Evolutionary conservation across 768 basidiomycete genomes (phyloP).

Genomic region (Termitomyces sp.): DNA sequence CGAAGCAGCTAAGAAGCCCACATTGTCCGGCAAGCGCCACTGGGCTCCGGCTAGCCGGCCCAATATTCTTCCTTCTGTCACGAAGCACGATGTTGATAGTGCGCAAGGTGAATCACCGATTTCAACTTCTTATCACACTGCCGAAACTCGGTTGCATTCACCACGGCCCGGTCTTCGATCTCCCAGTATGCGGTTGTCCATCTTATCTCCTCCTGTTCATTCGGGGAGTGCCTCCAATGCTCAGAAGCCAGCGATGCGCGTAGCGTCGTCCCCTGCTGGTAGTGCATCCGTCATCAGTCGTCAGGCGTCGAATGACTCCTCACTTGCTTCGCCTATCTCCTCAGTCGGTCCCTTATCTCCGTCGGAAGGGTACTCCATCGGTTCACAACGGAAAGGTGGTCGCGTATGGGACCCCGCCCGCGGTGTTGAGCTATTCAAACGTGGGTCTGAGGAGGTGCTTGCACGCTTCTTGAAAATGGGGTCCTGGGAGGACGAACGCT

Average conservation of each 20-base stretch:
- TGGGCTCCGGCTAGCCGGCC: conserved; percentile 23
- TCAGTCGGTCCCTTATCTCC: conserved; percentile 50
- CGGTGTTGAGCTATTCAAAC: conserved; percentile 81
- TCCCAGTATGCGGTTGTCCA: conserved; percentile 6
- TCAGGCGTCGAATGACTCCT: conserved; percentile 45
- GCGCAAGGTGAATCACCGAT: conserved; percentile 13
- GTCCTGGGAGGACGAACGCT: conserved; percentile 54
- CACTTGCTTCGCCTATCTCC: conserved; percentile 46
- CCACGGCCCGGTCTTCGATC: conserved; percentile 1
- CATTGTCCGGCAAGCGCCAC: conserved; percentile 18
- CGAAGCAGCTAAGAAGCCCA: conserved; percentile 9
- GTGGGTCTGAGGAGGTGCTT: conserved; percentile 82
- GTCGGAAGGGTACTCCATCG: conserved; percentile 29
- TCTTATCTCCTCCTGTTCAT: conserved; percentile 5
- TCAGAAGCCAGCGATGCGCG: conserved; percentile 11
- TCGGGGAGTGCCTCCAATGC: conserved; percentile 14
- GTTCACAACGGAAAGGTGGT: conserved; percentile 38
- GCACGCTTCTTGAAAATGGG: conserved; percentile 78
- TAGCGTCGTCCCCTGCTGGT: conserved; percentile 4
- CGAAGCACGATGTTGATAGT: conserved; percentile 14
- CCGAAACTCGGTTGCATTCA: conserved; percentile 3
- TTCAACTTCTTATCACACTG: conserved; percentile 13
- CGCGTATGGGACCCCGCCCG: conserved; percentile 86
- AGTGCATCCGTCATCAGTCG: conserved; percentile 22
- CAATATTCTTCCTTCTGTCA: conserved; percentile 16